Percentiles rank a stretch among this genome's conserved stretches.
Conservation (phyloP, 192 early-diverging fungal genomes). For the Chytriomyces sp. region DNA sequence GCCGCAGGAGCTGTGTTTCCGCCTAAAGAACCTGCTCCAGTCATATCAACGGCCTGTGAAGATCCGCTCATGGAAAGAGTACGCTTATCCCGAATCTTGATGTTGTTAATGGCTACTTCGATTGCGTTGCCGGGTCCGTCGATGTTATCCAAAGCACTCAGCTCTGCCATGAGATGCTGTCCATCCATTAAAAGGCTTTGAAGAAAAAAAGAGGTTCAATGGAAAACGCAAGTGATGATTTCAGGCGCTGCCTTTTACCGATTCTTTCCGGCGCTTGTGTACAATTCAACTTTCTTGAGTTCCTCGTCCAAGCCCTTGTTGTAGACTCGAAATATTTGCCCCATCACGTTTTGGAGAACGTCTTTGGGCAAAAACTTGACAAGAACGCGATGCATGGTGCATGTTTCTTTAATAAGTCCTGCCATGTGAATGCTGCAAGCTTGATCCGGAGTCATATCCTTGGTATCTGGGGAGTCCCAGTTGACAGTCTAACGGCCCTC, state of each 20-base stretch:
- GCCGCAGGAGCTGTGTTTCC: background rate
- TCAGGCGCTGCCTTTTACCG: slow-evolving; percentile 45
- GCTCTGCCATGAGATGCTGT: slow-evolving; percentile 69
- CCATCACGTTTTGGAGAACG: slow-evolving; percentile 75
- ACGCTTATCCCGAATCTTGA: slow-evolving; percentile 68
- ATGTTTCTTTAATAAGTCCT: slow-evolving; percentile 85
- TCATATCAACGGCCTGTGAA: background rate
- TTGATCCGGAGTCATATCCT: slow-evolving; percentile 45
- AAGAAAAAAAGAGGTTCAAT: background rate
- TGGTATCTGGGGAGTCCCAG: slow-evolving; percentile 61
- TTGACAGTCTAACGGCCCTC: slow-evolving; percentile 41
- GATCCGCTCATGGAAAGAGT: background rate
- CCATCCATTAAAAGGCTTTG: slow-evolving; percentile 76
- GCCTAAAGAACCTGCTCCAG: background rate
- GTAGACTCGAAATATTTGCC: slow-evolving; percentile 79
- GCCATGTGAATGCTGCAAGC: slow-evolving; percentile 67
- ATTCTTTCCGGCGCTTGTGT: slow-evolving; percentile 67
- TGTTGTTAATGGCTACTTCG: slow-evolving; percentile 81
- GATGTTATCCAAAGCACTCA: slow-evolving; percentile 71
- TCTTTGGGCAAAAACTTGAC: slow-evolving; percentile 78
- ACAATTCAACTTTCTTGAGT: slow-evolving; percentile 57
- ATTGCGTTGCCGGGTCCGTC: slow-evolving; percentile 76
- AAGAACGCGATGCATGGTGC: slow-evolving; percentile 91
- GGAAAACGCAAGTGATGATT: slow-evolving; percentile 6
- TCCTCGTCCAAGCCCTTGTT: slow-evolving; percentile 76